Evolutionary conservation across 441 rosid species (phyloP).

Genomic region (Theobroma grandiflorum): DNA sequence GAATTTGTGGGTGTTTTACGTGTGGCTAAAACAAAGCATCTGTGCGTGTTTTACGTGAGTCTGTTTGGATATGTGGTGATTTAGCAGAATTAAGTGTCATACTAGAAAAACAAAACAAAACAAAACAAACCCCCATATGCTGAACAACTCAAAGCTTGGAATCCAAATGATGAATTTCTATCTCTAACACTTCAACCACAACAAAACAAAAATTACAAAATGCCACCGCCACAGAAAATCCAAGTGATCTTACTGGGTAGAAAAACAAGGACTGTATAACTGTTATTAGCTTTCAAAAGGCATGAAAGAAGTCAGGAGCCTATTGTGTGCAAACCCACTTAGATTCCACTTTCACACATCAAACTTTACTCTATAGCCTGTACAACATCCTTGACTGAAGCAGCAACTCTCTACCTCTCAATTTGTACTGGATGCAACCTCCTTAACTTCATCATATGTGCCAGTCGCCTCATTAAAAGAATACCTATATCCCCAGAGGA

Average conservation of each 20-base stretch:
- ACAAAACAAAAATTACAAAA: neutral
- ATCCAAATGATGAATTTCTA: neutral
- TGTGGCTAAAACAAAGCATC: no score
- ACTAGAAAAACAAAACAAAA: neutral
- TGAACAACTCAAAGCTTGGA: neutral
- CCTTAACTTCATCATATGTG: conserved; percentile 49
- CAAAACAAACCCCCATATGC: neutral
- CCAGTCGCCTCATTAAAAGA: conserved; percentile 63
- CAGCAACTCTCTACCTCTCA: conserved; percentile 43
- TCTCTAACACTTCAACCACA: neutral
- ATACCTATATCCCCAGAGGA: conserved; percentile 44
- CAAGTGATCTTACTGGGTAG: neutral
- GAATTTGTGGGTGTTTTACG: no score
- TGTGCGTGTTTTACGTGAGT: no score
- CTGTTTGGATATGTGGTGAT: no score
- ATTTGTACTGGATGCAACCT: conserved; percentile 30
- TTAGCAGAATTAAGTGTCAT: neutral
- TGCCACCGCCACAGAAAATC: neutral
- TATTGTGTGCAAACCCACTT: neutral
- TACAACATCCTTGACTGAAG: conserved; percentile 20
- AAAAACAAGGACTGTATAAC: neutral
- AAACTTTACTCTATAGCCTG: neutral
- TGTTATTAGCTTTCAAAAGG: neutral
- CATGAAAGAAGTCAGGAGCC: neutral
- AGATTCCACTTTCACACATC: neutral